phyloP scores from a whole-genome alignment of 2,329 filamentous ascomycete genomes.

The Aspergillus eucalypticola region DNA sequence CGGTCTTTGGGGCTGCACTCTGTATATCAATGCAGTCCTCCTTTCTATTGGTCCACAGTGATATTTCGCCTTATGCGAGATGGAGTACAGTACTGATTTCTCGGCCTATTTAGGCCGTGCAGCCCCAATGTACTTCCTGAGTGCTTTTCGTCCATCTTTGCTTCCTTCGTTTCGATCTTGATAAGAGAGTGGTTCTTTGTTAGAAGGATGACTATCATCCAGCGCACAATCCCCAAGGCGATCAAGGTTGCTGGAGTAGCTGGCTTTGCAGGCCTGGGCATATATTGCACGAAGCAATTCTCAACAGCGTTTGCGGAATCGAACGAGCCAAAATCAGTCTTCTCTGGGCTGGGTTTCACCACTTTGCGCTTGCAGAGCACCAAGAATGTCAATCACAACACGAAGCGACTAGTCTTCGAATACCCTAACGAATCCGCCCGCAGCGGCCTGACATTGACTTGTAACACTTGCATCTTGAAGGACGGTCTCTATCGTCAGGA shows the following conservation, averaged over 20 bases:
- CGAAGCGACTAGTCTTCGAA: slow-evolving; percentile 15
- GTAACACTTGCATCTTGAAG: not conserved
- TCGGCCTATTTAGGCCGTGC: not conserved
- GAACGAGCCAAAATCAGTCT: not conserved
- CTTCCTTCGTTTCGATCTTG: not conserved
- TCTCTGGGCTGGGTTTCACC: not conserved
- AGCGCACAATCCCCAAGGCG: not conserved
- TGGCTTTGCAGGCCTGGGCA: not conserved
- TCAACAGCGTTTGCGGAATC: not conserved
- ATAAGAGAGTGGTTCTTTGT: not conserved
- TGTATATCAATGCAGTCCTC: not conserved
- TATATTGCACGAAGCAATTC: not conserved
- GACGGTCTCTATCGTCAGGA: not conserved
- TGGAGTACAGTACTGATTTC: not conserved
- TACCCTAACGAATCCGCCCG: not conserved
- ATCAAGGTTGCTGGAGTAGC: not conserved
- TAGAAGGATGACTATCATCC: not conserved
- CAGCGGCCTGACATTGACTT: slow-evolving; percentile 15
- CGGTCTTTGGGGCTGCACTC: not conserved
- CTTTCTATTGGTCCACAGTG: not conserved
- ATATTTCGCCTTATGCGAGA: not conserved
- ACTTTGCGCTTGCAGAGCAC: not conserved
- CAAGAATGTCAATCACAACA: slow-evolving; percentile 14
- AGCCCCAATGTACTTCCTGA: not conserved
- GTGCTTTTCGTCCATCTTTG: not conserved